Conservation (phyloP, 31 red algal species). For the Asparagopsis taxiformis region DNA sequence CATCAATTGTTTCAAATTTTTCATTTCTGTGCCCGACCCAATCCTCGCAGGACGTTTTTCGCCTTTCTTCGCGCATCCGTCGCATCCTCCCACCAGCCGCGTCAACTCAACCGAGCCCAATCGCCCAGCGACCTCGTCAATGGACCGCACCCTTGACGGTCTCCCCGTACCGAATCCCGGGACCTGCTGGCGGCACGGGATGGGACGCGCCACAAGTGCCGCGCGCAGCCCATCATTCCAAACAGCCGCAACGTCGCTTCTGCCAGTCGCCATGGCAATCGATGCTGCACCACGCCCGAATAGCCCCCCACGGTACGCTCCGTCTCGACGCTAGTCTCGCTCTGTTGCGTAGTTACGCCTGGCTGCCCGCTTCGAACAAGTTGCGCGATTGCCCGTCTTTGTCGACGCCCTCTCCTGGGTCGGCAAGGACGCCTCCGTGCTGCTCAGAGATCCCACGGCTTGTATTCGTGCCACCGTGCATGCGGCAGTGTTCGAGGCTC, state of each 20-base stretch:
- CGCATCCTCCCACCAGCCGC: no score
- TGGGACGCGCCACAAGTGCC: background rate
- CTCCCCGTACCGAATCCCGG: constrained; percentile 37
- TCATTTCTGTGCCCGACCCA: no score
- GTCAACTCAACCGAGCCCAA: no score
- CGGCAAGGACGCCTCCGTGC: constrained; percentile 9
- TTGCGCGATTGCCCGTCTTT: constrained; percentile 5
- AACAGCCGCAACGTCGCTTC: constrained; percentile 10
- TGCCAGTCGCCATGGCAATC: background rate
- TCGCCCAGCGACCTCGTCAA: no score
- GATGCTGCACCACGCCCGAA: constrained; percentile 8
- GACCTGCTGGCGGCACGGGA: constrained; percentile 13
- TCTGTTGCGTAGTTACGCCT: constrained; percentile 16
- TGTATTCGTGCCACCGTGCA: constrained; percentile 18
- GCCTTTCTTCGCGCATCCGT: no score
- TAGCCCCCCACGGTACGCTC: background rate
- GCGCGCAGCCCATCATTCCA: background rate
- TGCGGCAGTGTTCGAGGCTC: constrained; percentile 6
- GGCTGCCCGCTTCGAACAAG: background rate
- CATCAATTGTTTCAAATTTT: no score
- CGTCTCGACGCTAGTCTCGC: constrained; percentile 1
- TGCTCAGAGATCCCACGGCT: constrained; percentile 15
- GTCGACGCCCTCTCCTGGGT: constrained; percentile 16
- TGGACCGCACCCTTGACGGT: constrained; percentile 14
- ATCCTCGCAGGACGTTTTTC: no score